These are phyloP conservation scores for Pythium angustatum DNA, from an alignment of 352 stramenopile species.

Conservation along the genomic window DNA sequence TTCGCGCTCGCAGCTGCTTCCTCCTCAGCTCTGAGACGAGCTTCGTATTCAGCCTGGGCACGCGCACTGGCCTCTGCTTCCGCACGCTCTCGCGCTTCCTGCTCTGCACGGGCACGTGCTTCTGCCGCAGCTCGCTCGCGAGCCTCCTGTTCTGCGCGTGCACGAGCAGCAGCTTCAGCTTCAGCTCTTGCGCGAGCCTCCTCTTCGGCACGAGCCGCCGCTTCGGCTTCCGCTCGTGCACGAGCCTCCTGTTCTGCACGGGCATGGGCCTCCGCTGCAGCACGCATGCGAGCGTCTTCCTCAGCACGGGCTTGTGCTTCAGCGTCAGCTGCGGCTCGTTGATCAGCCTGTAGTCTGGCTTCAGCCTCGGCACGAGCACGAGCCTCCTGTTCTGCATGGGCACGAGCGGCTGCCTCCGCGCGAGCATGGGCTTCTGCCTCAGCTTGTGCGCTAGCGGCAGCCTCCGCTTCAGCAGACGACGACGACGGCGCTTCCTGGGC, in stretches of 20 bases:
- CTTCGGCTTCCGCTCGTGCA: slow-evolving; percentile 22
- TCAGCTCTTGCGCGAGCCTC: slow-evolving; percentile 30
- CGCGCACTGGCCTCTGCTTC: slow-evolving; percentile 27
- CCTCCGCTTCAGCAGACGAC: slow-evolving; percentile 28
- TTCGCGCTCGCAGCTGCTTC: slow-evolving; percentile 17
- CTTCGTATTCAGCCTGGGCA: slow-evolving; percentile 7
- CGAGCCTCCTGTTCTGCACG: slow-evolving; percentile 8
- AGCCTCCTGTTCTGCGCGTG: slow-evolving; percentile 30
- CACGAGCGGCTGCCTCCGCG: slow-evolving; percentile 30
- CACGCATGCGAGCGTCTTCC: slow-evolving; percentile 22
- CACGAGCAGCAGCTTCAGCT: slow-evolving; percentile 32
- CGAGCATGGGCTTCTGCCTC: slow-evolving; percentile 34
- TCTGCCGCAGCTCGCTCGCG: slow-evolving; percentile 27
- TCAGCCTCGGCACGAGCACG: slow-evolving; percentile 12
- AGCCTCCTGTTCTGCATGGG: slow-evolving; percentile 34
- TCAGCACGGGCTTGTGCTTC: slow-evolving; percentile 30
- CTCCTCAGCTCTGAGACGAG: slow-evolving; percentile 12
- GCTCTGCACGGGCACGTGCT: slow-evolving; percentile 23
- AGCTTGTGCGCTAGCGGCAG: slow-evolving; percentile 34
- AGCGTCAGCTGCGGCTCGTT: slow-evolving; percentile 17
- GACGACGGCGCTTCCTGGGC: slow-evolving; percentile 22
- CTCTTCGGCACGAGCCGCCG: slow-evolving; percentile 24
- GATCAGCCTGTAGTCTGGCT: slow-evolving; percentile 2
- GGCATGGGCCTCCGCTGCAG: slow-evolving; percentile 31
- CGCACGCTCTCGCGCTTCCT: slow-evolving; percentile 27